Percentiles rank a stretch among this genome's conserved stretches.
These are phyloP conservation scores for Tardiomyces depauwii DNA, from an alignment of 1,139 yeast genomes.

Conservation along the genomic window DNA sequence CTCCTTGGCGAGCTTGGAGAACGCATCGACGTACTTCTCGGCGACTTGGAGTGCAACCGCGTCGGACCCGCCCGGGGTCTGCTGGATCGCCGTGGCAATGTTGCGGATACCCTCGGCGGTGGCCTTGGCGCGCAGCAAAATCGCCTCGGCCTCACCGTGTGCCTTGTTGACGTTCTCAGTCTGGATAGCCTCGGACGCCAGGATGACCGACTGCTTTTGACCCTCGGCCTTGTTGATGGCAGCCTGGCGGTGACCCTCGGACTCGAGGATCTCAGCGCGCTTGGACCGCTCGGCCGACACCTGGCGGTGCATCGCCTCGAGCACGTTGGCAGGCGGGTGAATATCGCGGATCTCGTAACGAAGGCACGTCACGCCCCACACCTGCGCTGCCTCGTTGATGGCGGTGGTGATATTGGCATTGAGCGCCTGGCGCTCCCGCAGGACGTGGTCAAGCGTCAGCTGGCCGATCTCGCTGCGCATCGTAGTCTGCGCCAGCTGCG, in stretches of 20 bases:
- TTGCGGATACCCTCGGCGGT: slow-evolving; percentile 59
- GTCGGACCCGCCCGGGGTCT: slow-evolving; percentile 59
- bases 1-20: slow-evolving; percentile 75
- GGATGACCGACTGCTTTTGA: slow-evolving; percentile 54
- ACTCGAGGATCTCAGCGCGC: slow-evolving; percentile 76
- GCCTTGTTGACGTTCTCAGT: neutral
- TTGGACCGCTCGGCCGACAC: slow-evolving; percentile 80
- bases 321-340: slow-evolving; percentile 78
- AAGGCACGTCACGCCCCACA: slow-evolving; percentile 80
- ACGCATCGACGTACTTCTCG: slow-evolving; percentile 72
- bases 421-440: slow-evolving; percentile 62
- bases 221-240: slow-evolving; percentile 80
- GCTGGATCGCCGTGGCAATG: slow-evolving; percentile 55
- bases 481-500: slow-evolving; percentile 82
- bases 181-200: slow-evolving; percentile 49
- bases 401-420: slow-evolving; percentile 67
- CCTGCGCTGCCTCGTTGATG: slow-evolving; percentile 73
- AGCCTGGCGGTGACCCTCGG: slow-evolving; percentile 73
- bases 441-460: slow-evolving; percentile 63
- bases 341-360: slow-evolving; percentile 83
- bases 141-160: slow-evolving; percentile 1
- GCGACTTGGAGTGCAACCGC: slow-evolving; percentile 77
- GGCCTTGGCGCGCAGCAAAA: slow-evolving; percentile 1
- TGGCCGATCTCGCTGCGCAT: slow-evolving; percentile 87
- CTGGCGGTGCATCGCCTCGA: slow-evolving; percentile 86